Evolutionary conservation across 179 eudicot genomes (phyloP).

Genomic region (Nepenthes alata): DNA sequence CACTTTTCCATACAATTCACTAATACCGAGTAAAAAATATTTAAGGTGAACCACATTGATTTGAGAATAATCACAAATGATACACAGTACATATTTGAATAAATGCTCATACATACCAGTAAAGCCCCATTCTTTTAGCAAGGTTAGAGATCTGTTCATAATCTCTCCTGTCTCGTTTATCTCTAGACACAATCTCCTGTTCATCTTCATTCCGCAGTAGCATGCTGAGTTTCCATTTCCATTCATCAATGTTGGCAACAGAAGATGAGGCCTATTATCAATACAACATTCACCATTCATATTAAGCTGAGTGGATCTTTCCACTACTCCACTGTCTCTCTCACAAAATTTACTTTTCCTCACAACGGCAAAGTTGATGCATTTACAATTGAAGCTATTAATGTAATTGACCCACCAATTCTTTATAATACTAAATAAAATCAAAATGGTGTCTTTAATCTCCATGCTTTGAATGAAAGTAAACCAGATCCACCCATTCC

Average conservation of each 20-base stretch:
- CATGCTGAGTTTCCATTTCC: constrained; percentile 97
- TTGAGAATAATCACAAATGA: not conserved
- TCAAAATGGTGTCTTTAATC: too few species aligned
- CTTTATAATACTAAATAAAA: too few species aligned
- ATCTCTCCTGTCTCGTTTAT: constrained; percentile 86
- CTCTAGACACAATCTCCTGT: constrained; percentile 78
- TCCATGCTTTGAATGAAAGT: too few species aligned
- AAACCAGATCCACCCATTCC: too few species aligned
- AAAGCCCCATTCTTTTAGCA: constrained; percentile 84
- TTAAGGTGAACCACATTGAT: constrained; percentile 1
- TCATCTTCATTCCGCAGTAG: constrained; percentile 66
- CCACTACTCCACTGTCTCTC: too few species aligned
- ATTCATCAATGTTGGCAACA: constrained; percentile 90
- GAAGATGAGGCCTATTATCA: constrained; percentile 75
- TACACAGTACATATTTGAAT: not conserved
- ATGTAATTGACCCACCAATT: too few species aligned
- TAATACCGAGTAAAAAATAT: constrained; percentile 16
- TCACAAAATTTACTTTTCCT: too few species aligned
- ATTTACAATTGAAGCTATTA: too few species aligned
- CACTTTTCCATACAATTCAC: constrained; percentile 84
- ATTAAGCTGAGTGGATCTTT: too few species aligned
- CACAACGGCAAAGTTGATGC: too few species aligned
- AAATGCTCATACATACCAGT: constrained; percentile 43
- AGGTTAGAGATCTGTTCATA: constrained; percentile 87
- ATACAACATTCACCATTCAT: not conserved